phyloP scores from a whole-genome alignment of 192 early-diverging fungal species.

The Lunasporangiospora selenospora region DNA sequence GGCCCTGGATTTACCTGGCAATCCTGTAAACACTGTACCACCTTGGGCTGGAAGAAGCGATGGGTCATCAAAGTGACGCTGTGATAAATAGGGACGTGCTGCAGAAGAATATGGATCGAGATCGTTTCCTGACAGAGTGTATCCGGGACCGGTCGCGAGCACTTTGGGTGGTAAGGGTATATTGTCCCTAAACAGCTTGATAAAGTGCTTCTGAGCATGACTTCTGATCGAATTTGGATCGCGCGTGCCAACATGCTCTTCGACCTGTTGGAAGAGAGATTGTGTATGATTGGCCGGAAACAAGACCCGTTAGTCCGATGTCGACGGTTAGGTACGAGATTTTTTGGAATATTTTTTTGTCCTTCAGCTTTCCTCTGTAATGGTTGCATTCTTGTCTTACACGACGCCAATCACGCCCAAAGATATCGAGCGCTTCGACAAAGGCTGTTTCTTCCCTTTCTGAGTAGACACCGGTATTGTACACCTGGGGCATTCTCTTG shows the following conservation, averaged over 20 bases:
- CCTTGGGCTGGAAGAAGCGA: conserved; percentile 24
- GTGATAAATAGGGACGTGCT: conserved; percentile 77
- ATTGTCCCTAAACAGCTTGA: conserved; percentile 85
- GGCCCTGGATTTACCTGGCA: conserved; percentile 14
- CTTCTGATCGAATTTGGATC: conserved; percentile 85
- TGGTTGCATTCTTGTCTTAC: conserved; percentile 50
- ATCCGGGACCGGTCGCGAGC: conserved; percentile 70
- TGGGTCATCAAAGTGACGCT: conserved; percentile 29
- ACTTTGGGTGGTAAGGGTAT: conserved; percentile 87
- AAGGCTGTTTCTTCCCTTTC: conserved; percentile 80
- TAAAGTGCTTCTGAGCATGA: conserved; percentile 94
- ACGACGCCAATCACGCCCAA: conserved; percentile 83
- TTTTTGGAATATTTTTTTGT: conserved; percentile 2
- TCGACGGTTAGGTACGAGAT: background rate
- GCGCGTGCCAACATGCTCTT: conserved; percentile 76
- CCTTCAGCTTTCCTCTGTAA: background rate
- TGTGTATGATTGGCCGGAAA: background rate
- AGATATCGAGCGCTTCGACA: conserved; percentile 77
- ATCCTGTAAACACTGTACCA: conserved; percentile 26
- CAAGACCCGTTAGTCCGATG: background rate
- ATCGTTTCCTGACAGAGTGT: conserved; percentile 86
- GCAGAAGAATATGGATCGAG: conserved; percentile 90
- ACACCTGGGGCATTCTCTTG: conserved; percentile 57
- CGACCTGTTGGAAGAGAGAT: conserved; percentile 51
- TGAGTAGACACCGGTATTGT: conserved; percentile 78